Percentiles rank a stretch among this genome's conserved stretches.
Conservation (phyloP, 495 filamentous ascomycete genomes). For the Neohortaea acidophila region DNA sequence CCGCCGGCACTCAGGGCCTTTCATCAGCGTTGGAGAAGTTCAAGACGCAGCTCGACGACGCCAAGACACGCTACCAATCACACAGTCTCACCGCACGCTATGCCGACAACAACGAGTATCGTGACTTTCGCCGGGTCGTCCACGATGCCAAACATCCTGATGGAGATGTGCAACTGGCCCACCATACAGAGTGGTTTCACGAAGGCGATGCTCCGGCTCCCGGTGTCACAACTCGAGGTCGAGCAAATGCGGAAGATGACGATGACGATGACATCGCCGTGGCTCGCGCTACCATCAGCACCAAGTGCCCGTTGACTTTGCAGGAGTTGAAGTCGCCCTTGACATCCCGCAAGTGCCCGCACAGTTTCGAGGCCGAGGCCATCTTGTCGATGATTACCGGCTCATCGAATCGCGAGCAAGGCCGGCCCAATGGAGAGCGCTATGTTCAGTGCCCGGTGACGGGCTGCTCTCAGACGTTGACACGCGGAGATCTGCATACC, state of each 20-base stretch:
- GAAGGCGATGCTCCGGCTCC: constrained; percentile 22
- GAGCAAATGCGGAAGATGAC: constrained; percentile 23
- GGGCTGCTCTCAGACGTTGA: constrained; percentile 28
- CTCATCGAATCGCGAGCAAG: constrained; percentile 25
- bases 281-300: constrained; percentile 48
- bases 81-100: constrained; percentile 34
- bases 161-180: constrained; percentile 48
- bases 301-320: constrained; percentile 73
- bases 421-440: constrained; percentile 1
- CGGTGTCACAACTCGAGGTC: constrained; percentile 21
- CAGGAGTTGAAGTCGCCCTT: constrained; percentile 54
- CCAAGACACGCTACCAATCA: constrained; percentile 23
- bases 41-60: constrained; percentile 14
- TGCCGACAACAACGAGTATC: constrained; percentile 62
- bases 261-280: constrained; percentile 65
- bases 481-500: constrained; percentile 23
- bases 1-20: constrained; percentile 8
- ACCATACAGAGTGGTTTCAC: constrained; percentile 57
- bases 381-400: constrained; percentile 47
- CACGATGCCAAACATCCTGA: constrained; percentile 58
- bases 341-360: constrained; percentile 63
- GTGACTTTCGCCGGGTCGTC: constrained; percentile 58
- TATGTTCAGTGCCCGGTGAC: constrained; percentile 28
- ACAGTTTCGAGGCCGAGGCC: constrained; percentile 64
- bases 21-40: constrained; percentile 18